phyloP scores from a whole-genome alignment of 495 filamentous ascomycete species.

The Usnea hakonensis region DNA sequence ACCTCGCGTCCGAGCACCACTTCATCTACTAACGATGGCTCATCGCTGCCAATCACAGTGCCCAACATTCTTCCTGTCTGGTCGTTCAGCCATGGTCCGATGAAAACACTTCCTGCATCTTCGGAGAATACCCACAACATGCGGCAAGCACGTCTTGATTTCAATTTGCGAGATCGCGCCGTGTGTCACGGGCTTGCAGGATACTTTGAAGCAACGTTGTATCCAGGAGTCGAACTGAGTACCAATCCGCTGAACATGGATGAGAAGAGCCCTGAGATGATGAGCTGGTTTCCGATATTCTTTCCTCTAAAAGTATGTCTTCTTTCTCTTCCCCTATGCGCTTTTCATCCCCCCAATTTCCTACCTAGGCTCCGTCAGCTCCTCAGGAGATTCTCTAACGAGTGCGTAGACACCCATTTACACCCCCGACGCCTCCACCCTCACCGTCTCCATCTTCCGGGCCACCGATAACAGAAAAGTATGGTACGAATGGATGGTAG shows the following conservation, averaged over 20 bases:
- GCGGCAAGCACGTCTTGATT: constrained; percentile 63
- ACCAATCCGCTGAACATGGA: constrained; percentile 91
- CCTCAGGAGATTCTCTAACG: neutral
- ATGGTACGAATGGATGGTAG: constrained; percentile 98
- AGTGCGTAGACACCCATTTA: constrained; percentile 68
- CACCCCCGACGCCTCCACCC: constrained; percentile 71
- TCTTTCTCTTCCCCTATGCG: neutral
- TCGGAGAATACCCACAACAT: constrained; percentile 66
- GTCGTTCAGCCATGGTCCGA: constrained; percentile 30
- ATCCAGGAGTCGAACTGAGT: constrained; percentile 74
- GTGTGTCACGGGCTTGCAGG: constrained; percentile 87
- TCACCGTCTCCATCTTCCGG: constrained; percentile 89
- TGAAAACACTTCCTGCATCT: constrained; percentile 17
- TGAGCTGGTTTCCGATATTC: constrained; percentile 98
- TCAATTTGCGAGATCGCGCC: constrained; percentile 63
- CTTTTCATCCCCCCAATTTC: neutral
- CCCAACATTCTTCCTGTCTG: constrained; percentile 30
- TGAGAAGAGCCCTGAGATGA: constrained; percentile 88
- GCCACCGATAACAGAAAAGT: constrained; percentile 92
- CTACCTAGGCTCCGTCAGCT: constrained; percentile 5
- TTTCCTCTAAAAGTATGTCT: constrained; percentile 86
- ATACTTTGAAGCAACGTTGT: constrained; percentile 93
- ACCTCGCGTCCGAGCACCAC: constrained; percentile 24
- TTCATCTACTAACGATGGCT: constrained; percentile 15
- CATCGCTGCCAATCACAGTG: constrained; percentile 19